These are phyloP conservation scores for Aspergillus pseudoterreus DNA, from an alignment of 2,329 filamentous ascomycete species.

Conservation along the genomic window DNA sequence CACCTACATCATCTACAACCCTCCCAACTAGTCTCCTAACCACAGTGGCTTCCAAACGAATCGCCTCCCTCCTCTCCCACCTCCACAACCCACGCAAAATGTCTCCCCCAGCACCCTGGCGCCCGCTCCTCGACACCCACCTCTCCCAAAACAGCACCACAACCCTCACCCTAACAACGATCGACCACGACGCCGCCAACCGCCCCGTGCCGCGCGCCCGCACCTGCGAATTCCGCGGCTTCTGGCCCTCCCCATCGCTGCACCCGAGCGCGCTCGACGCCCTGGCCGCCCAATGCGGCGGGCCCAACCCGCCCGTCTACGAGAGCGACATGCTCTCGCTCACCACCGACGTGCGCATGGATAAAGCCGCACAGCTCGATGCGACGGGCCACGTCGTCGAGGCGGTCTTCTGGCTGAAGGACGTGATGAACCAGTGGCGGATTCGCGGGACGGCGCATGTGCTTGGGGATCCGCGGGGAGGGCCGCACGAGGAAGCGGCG, in stretches of 20 bases:
- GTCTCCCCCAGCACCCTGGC: slow-evolving; percentile 24
- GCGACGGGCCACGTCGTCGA: slow-evolving; percentile 69
- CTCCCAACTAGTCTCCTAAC: too few species aligned
- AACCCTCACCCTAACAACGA: slow-evolving; percentile 27
- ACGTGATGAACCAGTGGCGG: slow-evolving; percentile 76
- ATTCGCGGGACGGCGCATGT: slow-evolving; percentile 73
- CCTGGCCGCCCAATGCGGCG: slow-evolving; percentile 39
- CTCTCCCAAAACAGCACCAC: slow-evolving; percentile 20
- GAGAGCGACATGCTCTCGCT: slow-evolving; percentile 76
- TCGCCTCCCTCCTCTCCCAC: background rate
- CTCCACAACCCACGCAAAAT: background rate
- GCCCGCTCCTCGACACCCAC: slow-evolving; percentile 21
- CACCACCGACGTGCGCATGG: slow-evolving; percentile 85
- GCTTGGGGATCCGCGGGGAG: slow-evolving; percentile 65
- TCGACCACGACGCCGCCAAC: slow-evolving; percentile 14
- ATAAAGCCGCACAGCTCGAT: slow-evolving; percentile 72
- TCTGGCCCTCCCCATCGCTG: slow-evolving; percentile 65
- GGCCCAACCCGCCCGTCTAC: slow-evolving; percentile 63
- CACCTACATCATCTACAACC: too few species aligned
- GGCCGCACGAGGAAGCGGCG: slow-evolving; percentile 44
- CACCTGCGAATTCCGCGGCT: slow-evolving; percentile 82
- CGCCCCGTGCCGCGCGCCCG: slow-evolving; percentile 29
- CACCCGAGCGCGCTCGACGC: slow-evolving; percentile 73
- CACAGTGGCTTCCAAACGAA: too few species aligned
- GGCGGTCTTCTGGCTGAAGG: slow-evolving; percentile 75